A percentile compares a stretch with the other conserved stretches of the same genome.
phyloP scores from a whole-genome alignment of 1,284 basidiomycete genomes.

The Ceratorhiza oryzae-sativae region DNA sequence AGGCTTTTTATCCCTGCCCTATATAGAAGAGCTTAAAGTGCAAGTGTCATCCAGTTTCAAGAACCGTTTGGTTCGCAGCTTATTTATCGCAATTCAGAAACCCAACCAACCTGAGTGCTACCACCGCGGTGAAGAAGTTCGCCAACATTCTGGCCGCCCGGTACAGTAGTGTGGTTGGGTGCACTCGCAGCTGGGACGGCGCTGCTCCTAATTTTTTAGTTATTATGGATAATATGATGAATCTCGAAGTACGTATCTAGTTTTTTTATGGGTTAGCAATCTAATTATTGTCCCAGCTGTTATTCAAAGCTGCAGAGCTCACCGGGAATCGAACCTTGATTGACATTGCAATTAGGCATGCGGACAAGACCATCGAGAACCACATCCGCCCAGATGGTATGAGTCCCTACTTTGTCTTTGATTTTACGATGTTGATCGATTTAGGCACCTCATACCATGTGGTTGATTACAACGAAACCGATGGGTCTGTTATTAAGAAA shows the following conservation, averaged over 20 bases:
- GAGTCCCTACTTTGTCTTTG: neutral
- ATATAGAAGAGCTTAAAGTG: constrained; percentile 62
- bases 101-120: constrained; percentile 53
- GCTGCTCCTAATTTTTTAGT: constrained; percentile 59
- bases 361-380: constrained; percentile 69
- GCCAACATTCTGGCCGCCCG: constrained; percentile 54
- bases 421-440: neutral
- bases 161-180: constrained; percentile 56
- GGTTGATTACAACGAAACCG: constrained; percentile 69
- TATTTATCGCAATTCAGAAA: constrained; percentile 48
- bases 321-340: constrained; percentile 64
- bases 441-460: constrained; percentile 70
- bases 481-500: constrained; percentile 63
- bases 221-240: constrained; percentile 82
- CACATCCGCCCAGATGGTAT: constrained; percentile 69
- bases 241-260: constrained; percentile 57
- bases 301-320: constrained; percentile 63
- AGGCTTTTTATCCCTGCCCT: constrained; percentile 55
- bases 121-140: constrained; percentile 52
- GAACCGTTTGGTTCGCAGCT: neutral
- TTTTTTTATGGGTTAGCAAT: neutral
- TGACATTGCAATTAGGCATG: constrained; percentile 67
- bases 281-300: constrained; percentile 53
- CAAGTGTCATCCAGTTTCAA: constrained; percentile 28
- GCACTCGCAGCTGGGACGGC: constrained; percentile 62